Evolutionary conservation across 1,284 basidiomycete genomes (phyloP).

Genomic region (Tetrapyrgos nigripes): DNA sequence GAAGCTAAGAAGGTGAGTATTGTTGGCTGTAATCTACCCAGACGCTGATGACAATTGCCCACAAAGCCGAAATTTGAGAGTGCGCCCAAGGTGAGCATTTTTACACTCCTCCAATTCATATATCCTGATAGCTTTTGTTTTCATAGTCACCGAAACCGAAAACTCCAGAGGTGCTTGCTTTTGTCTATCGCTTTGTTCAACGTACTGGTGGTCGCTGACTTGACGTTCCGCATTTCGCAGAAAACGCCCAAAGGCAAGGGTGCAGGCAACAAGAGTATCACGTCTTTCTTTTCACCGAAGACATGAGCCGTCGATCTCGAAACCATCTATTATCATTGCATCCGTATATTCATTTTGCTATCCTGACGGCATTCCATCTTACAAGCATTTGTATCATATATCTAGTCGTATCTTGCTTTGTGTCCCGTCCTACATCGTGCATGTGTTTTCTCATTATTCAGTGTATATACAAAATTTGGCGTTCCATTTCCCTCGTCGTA

Average conservation of each 20-base stretch:
- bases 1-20: constrained; percentile 4
- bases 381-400: too few relatives aligned
- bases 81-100: neutral
- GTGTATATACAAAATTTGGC: too few relatives aligned
- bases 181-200: too few relatives aligned
- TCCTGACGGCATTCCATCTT: too few relatives aligned
- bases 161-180: neutral
- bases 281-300: neutral
- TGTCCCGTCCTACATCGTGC: too few relatives aligned
- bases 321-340: neutral
- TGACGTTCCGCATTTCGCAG: neutral
- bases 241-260: neutral
- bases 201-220: too few relatives aligned
- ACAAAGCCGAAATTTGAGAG: neutral
- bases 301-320: too few relatives aligned
- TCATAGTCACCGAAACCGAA: neutral
- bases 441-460: too few relatives aligned
- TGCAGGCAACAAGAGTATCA: neutral
- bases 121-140: neutral
- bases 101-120: neutral
- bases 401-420: too few relatives aligned
- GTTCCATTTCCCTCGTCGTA: too few relatives aligned
- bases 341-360: neutral
- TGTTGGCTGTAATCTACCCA: neutral
- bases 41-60: neutral